Conservation (phyloP, 1,284 basidiomycete species). For the Heterobasidion irregulare region DNA sequence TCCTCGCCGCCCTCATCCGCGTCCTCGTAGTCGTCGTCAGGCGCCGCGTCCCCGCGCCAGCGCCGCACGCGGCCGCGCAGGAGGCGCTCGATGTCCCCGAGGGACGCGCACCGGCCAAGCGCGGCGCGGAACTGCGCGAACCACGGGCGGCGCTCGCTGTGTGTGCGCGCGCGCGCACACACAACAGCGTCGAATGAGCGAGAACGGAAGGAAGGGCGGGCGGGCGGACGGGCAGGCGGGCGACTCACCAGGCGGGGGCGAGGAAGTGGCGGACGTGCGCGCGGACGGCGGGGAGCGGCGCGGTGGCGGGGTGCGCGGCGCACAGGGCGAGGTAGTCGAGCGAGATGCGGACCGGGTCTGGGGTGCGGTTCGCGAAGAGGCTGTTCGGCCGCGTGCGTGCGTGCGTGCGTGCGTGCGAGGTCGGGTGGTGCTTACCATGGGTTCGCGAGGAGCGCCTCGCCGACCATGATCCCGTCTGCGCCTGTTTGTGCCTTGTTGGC, state of each 20-base stretch:
- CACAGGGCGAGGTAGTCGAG: constrained; percentile 58
- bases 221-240: background rate
- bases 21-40: too few species aligned
- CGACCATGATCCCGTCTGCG: constrained; percentile 75
- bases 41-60: constrained; percentile 5
- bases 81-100: constrained; percentile 11
- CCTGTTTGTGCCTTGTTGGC: constrained; percentile 45
- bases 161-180: too few species aligned
- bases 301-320: constrained; percentile 35
- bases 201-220: background rate
- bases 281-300: constrained; percentile 38
- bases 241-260: constrained; percentile 51
- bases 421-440: constrained; percentile 41
- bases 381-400: constrained; percentile 19
- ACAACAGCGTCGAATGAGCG: too few species aligned
- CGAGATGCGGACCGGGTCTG: constrained; percentile 54
- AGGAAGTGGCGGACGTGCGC: constrained; percentile 56
- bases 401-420: background rate
- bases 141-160: constrained; percentile 8
- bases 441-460: constrained; percentile 61
- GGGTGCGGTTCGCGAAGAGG: constrained; percentile 40
- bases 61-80: constrained; percentile 5
- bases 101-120: constrained; percentile 7
- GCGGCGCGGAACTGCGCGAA: constrained; percentile 7
- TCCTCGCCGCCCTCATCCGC: too few species aligned